Base-by-base conservation (phyloP, 176 grass and related monocot species). In the Thalia dealbata region DNA sequence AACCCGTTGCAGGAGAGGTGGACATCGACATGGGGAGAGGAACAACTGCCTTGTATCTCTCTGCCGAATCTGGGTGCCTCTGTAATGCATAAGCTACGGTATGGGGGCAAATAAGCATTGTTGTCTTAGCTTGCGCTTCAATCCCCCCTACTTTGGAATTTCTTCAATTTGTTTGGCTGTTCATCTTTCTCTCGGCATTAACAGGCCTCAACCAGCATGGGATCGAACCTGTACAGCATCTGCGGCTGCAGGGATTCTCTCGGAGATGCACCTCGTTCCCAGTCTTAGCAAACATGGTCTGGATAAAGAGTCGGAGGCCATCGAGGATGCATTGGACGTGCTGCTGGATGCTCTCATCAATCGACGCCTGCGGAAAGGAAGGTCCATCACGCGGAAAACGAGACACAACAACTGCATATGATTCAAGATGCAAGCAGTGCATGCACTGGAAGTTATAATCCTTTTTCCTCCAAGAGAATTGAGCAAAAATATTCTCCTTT, bases 81-180 rank as follows among this genome's bases (percentile, higher is more conserved):
- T 24, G 89, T 86, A 2, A 96, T 96, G 93, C 93, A 96, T 75
- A 92, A 90, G 71, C 68, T 92, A 77, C 72, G 93, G 93, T 96
- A 56, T 75, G 56, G 32, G 61, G 54, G 6, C n/a, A n/a, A n/a
- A 72, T 24, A 44, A 9, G 3, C 50, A n/a, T 18, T 68, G 25
- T 42, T 42, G 3, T 64, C 75, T 32, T n/a, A 30, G 11, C 67
- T 24, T 29, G 8, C 24, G 9, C 21, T 18, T 14, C 41, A 9
- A 10, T n/a, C 10, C 30, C 46, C 25, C 0, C 18, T 41, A 70
- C 69, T 1, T 62, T 52, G 0, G 6, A 27, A 60, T 77, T 65
- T 54, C 3, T 38, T 4, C n/a, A n/a, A n/a, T n/a, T 2, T 59
- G 26, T 65, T 45, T 46, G 18, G 11, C 19, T 6, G 18, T n/a